Conservation (phyloP, 768 basidiomycete genomes). For the Candolleomyces eurysporus region DNA sequence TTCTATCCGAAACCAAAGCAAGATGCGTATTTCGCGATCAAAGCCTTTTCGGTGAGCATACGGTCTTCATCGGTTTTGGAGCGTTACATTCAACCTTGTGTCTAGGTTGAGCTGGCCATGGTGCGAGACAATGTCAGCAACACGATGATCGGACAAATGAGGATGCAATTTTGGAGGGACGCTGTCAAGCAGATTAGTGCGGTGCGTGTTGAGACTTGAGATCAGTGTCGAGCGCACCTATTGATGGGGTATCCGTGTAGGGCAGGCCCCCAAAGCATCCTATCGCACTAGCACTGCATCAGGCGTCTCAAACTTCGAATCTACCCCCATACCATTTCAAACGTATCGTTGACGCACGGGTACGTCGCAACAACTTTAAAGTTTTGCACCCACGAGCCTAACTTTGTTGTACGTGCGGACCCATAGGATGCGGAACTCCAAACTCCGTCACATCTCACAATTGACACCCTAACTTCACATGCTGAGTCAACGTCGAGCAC, state of each 20-base stretch:
- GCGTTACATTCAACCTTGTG: constrained; percentile 2
- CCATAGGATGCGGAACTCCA: constrained; percentile 64
- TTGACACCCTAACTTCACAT: constrained; percentile 66
- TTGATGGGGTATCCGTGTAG: constrained; percentile 34
- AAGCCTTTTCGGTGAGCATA: constrained; percentile 74
- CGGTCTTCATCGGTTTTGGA: not conserved
- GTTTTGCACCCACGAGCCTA: constrained; percentile 9
- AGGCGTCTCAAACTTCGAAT: constrained; percentile 46
- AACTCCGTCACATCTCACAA: constrained; percentile 61
- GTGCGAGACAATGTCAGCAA: constrained; percentile 77
- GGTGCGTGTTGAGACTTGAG: constrained; percentile 38
- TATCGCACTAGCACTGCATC: constrained; percentile 69
- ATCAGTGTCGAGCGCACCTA: constrained; percentile 11
- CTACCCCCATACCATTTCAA: constrained; percentile 76
- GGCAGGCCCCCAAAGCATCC: constrained; percentile 78
- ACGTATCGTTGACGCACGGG: constrained; percentile 82
- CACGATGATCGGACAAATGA: constrained; percentile 72
- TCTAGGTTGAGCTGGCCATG: constrained; percentile 73
- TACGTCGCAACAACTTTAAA: constrained; percentile 33
- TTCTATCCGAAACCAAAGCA: constrained; percentile 69
- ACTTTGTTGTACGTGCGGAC: constrained; percentile 13
- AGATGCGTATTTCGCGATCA: constrained; percentile 71
- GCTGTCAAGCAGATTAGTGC: constrained; percentile 65
- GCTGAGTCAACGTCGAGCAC: constrained; percentile 82
- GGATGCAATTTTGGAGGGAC: constrained; percentile 87